phyloP scores from a whole-genome alignment of 2,329 filamentous ascomycete species.

The Epicoccum nigrum region DNA sequence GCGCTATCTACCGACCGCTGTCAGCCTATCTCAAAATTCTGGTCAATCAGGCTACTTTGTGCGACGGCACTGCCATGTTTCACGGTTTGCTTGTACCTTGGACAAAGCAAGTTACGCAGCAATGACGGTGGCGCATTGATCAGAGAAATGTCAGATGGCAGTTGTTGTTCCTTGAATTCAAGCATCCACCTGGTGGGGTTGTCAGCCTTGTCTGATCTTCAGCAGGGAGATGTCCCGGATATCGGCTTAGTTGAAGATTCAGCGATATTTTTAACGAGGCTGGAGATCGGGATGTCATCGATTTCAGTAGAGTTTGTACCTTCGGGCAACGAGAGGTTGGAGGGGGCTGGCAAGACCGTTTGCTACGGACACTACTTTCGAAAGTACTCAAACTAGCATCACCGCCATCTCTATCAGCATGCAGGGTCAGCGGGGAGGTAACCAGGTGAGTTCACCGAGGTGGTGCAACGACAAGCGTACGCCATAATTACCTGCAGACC shows the following conservation, averaged over 20 bases:
- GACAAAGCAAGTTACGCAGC: slow-evolving; percentile 13
- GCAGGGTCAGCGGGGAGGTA: slow-evolving; percentile 1
- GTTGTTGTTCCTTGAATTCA: slow-evolving; percentile 4
- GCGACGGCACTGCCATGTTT: slow-evolving; percentile 13
- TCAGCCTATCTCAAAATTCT: slow-evolving; percentile 13
- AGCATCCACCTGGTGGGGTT: slow-evolving; percentile 11
- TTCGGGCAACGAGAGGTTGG: too few relatives aligned
- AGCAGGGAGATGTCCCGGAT: slow-evolving; percentile 10
- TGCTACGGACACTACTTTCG: too few relatives aligned
- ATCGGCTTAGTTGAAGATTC: slow-evolving; percentile 8
- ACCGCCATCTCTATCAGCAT: slow-evolving; percentile 5
- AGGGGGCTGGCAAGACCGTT: slow-evolving; percentile 3
- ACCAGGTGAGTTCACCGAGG: slow-evolving; percentile 5
- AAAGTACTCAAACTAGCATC: too few relatives aligned
- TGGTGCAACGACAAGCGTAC: slow-evolving; percentile 2
- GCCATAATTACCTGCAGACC: background rate
- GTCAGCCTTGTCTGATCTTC: slow-evolving; percentile 16
- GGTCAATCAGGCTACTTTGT: slow-evolving; percentile 9
- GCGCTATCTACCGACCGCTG: slow-evolving; percentile 3
- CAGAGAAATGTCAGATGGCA: slow-evolving; percentile 1
- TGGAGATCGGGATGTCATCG: background rate
- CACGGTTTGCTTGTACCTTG: slow-evolving; percentile 4
- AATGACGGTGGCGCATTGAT: slow-evolving; percentile 18
- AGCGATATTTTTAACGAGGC: slow-evolving; percentile 1
- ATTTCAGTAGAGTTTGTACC: background rate